phyloP scores from a whole-genome alignment of 164 flowering plant species.

The Buxus sempervirens region DNA sequence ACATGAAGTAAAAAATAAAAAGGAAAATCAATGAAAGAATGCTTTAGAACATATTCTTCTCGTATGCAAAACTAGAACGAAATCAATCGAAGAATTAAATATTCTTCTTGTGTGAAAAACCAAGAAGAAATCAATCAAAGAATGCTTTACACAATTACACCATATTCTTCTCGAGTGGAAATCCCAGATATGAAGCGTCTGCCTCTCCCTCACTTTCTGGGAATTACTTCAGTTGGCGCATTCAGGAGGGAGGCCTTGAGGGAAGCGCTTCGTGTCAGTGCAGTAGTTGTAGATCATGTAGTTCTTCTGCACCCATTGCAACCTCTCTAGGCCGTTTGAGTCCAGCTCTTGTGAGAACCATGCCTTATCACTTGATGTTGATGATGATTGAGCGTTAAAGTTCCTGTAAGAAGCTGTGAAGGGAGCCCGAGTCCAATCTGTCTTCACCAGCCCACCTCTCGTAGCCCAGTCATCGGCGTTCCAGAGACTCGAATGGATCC shows the following conservation, averaged over 20 bases:
- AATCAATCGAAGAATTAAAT: too few relatives aligned
- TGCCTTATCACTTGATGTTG: not conserved
- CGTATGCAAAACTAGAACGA: too few relatives aligned
- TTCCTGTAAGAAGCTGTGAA: constrained; percentile 38
- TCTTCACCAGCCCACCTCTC: constrained; percentile 41
- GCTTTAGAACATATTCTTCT: too few relatives aligned
- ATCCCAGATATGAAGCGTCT: too few relatives aligned
- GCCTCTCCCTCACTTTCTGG: too few relatives aligned
- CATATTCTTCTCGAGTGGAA: too few relatives aligned
- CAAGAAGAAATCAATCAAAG: too few relatives aligned
- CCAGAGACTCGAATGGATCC: constrained; percentile 34
- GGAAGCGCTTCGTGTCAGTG: constrained; percentile 23
- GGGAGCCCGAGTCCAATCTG: constrained; percentile 39
- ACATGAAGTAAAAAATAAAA: too few relatives aligned
- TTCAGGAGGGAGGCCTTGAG: constrained; percentile 26
- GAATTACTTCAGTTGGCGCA: too few relatives aligned
- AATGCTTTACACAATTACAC: too few relatives aligned
- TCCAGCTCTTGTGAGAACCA: constrained; percentile 24
- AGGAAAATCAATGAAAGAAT: too few relatives aligned
- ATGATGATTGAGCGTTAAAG: constrained; percentile 16
- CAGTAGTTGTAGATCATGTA: constrained; percentile 38
- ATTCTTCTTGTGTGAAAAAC: too few relatives aligned
- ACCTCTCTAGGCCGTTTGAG: constrained; percentile 6
- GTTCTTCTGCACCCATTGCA: constrained; percentile 29
- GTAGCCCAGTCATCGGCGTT: constrained; percentile 45